A percentile compares a stretch with the other conserved stretches of the same genome.
Evolutionary conservation across 73 alveolate species (phyloP).

Genomic region (Symbiodinium natans): DNA sequence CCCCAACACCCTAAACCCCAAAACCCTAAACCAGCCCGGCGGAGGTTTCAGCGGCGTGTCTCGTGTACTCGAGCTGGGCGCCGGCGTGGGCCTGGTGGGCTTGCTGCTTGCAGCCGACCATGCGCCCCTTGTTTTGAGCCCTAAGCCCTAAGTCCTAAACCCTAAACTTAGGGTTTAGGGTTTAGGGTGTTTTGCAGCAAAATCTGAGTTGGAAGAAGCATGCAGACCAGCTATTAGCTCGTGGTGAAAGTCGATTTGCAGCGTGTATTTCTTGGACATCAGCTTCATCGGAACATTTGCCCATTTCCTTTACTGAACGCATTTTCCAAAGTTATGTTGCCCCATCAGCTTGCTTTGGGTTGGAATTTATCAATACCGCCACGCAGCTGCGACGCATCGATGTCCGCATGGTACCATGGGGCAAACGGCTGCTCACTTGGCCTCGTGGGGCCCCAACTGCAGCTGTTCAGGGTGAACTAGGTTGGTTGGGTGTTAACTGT

Average conservation of each 20-base stretch:
- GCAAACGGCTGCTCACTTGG: background rate
- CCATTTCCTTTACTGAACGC: background rate
- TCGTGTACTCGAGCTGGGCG: slow-evolving; percentile 34
- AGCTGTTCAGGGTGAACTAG: background rate
- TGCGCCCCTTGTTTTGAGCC: background rate
- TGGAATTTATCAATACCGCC: background rate
- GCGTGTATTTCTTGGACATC: background rate
- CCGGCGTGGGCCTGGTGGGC: slow-evolving; percentile 65
- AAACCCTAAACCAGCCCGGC: no score
- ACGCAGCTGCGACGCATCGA: background rate
- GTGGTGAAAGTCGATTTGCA: background rate
- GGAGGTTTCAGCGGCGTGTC: background rate
- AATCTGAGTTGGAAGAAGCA: no score
- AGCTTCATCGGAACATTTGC: background rate
- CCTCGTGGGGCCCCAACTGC: background rate
- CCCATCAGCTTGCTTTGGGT: background rate
- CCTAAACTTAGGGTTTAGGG: background rate
- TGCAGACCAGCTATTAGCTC: no score
- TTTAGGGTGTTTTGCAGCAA: no score
- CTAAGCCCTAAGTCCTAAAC: background rate
- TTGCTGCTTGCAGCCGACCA: slow-evolving; percentile 47
- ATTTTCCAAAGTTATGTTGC: no score
- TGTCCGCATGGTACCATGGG: background rate
- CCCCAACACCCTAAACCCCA: no score
- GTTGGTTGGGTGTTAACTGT: background rate